Evolutionary conservation across 176 grass and related monocot genomes (phyloP).

Genomic region (Oryza australiensis): DNA sequence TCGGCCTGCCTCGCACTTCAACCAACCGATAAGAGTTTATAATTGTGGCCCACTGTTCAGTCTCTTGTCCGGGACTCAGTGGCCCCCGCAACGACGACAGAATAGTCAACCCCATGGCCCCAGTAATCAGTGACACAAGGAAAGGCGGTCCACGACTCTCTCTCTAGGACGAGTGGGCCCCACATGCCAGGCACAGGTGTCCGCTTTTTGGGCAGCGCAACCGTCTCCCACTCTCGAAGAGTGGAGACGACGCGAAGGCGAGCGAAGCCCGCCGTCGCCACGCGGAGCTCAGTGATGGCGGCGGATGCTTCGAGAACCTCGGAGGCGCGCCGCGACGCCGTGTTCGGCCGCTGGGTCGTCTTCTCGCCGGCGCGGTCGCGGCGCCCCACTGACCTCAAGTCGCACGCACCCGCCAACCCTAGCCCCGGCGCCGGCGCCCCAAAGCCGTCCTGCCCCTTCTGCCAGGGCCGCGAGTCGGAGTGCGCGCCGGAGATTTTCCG

Average conservation of each 20-base stretch:
- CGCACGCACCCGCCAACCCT: constrained; percentile 47
- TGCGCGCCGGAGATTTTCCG: constrained; percentile 97
- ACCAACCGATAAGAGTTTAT: too few species aligned
- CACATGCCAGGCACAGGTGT: neutral
- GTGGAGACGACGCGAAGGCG: neutral
- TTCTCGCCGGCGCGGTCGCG: constrained; percentile 80
- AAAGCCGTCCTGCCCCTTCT: constrained; percentile 80
- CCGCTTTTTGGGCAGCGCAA: neutral
- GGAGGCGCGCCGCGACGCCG: constrained; percentile 64
- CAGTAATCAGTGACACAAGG: neutral
- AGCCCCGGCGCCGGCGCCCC: constrained; percentile 23
- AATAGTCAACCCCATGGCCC: neutral
- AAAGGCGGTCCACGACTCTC: neutral
- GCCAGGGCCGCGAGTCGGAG: constrained; percentile 80
- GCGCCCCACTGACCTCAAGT: constrained; percentile 93
- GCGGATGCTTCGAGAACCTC: constrained; percentile 48
- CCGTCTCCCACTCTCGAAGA: neutral
- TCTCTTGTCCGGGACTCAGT: too few species aligned
- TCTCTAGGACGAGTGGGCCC: neutral
- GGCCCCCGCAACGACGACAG: neutral
- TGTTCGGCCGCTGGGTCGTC: constrained; percentile 84
- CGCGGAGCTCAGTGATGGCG: constrained; percentile 3
- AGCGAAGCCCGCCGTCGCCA: neutral
- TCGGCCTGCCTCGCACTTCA: too few species aligned
- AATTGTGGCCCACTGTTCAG: too few species aligned